Conservation (phyloP, 768 basidiomycete species). For the Myochromella boudieri region DNA sequence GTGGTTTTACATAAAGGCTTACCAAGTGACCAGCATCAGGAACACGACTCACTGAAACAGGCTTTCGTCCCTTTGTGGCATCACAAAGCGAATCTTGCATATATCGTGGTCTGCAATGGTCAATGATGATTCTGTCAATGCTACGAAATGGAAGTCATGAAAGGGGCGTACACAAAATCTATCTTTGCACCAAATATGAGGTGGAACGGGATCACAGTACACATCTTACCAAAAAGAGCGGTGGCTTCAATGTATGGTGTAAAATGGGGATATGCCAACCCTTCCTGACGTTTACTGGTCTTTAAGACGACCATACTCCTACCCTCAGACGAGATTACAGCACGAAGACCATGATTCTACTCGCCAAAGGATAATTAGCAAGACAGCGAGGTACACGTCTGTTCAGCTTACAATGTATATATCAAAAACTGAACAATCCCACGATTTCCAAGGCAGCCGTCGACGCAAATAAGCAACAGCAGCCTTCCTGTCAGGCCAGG, state of each 20-base stretch:
- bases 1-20: slow-evolving; percentile 2
- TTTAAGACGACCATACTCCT: slow-evolving; percentile 9
- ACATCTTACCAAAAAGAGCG: slow-evolving; percentile 13
- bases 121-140: neutral
- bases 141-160: neutral
- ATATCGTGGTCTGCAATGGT: slow-evolving; percentile 19
- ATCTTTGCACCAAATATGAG: slow-evolving; percentile 17
- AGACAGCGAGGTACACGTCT: neutral
- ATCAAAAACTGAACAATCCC: slow-evolving; percentile 28
- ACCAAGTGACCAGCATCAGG: slow-evolving; percentile 29
- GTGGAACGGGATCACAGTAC: slow-evolving; percentile 16
- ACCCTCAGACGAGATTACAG: slow-evolving; percentile 4
- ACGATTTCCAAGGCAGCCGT: slow-evolving; percentile 27
- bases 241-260: slow-evolving; percentile 17
- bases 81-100: slow-evolving; percentile 26
- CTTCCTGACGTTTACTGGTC: slow-evolving; percentile 16
- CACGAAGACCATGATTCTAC: slow-evolving; percentile 17
- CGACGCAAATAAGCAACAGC: slow-evolving; percentile 24
- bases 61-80: slow-evolving; percentile 19
- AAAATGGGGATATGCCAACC: slow-evolving; percentile 17
- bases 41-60: slow-evolving; percentile 25
- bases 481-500: slow-evolving; percentile 25
- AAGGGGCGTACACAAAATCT: slow-evolving; percentile 19
- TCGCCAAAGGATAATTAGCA: neutral
- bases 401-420: slow-evolving; percentile 24